A percentile compares a stretch with the other conserved stretches of the same genome.
Evolutionary conservation across 805 yeast genomes (phyloP).

Genomic region (Pichia scutulata): DNA sequence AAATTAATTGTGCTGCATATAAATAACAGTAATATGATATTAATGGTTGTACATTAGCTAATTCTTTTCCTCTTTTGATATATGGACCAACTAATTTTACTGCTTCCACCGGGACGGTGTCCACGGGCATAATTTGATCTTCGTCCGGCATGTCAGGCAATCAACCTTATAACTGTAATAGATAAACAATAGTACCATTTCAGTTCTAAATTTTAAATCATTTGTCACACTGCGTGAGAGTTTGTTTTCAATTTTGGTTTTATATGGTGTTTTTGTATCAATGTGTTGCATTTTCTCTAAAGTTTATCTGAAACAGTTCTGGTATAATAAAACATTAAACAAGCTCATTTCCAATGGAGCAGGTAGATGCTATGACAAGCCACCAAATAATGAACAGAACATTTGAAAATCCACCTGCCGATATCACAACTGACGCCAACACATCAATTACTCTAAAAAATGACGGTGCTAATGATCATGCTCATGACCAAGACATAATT

Average conservation of each 20-base stretch:
- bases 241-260: not conserved
- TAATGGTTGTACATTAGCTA: slow-evolving; percentile 51
- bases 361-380: not conserved
- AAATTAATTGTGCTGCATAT: slow-evolving; percentile 67
- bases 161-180: not conserved
- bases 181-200: not conserved
- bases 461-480: not conserved
- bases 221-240: not conserved
- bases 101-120: slow-evolving; percentile 23
- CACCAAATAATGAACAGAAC: not conserved
- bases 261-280: not conserved
- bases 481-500: not conserved
- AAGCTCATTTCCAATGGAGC: slow-evolving; percentile 18
- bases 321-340: not conserved
- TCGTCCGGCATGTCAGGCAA: not conserved
- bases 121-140: not conserved
- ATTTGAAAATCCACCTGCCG: not conserved
- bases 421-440: not conserved
- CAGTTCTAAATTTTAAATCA: not conserved
- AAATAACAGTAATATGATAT: slow-evolving; percentile 66
- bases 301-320: not conserved
- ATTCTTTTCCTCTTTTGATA: slow-evolving; percentile 49
- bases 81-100: slow-evolving; percentile 37
- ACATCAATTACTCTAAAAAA: not conserved
- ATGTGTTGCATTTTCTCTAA: too few relatives aligned